Evolutionary conservation across 768 basidiomycete species (phyloP).

Genomic region (Pisolithus albus): DNA sequence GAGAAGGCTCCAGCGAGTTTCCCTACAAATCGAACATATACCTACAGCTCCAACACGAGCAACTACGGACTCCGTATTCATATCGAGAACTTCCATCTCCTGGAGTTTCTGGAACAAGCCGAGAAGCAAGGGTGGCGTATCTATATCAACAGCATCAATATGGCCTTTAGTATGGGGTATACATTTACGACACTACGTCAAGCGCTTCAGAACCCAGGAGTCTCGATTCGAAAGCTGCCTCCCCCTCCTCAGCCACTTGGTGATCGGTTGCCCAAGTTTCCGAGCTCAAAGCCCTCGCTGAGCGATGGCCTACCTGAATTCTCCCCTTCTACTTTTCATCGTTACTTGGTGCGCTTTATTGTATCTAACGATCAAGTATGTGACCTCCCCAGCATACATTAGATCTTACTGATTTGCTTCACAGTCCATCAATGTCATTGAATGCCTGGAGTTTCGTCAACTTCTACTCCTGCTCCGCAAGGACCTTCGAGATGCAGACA

Average conservation of each 20-base stretch:
- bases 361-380: not conserved
- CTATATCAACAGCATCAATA: no score
- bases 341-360: not conserved
- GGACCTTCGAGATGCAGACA: conserved; percentile 18
- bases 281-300: no score
- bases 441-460: conserved; percentile 20
- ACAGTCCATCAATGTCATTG: conserved; percentile 25
- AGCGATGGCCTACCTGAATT: not conserved
- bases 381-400: not conserved
- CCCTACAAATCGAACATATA: no score
- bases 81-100: no score
- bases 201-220: not conserved
- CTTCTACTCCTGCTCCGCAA: conserved; percentile 19
- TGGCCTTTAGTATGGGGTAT: not conserved
- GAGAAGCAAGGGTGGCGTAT: no score
- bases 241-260: not conserved
- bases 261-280: no score
- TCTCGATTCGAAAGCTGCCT: not conserved
- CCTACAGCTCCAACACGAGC: no score
- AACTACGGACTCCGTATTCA: no score
- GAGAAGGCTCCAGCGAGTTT: no score
- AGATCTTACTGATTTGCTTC: not conserved
- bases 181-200: not conserved
- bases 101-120: no score
- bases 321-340: not conserved